A percentile compares a stretch with the other conserved stretches of the same genome.
Evolutionary conservation across 345 rosid species (phyloP).

Genomic region (Noccaea caerulescens): DNA sequence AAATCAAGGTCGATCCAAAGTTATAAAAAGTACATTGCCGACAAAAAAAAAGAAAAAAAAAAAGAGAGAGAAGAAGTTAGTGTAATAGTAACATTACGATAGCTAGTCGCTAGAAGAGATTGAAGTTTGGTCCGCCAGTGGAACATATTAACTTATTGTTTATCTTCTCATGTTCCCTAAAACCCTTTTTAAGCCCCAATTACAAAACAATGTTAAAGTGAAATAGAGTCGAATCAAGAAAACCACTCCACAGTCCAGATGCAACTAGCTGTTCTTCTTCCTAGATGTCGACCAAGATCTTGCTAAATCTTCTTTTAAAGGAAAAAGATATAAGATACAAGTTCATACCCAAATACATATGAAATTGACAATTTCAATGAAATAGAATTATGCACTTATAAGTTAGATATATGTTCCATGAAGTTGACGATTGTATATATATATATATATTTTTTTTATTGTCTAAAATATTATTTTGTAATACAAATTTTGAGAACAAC

Average conservation of each 20-base stretch:
- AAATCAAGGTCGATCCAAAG: conserved; percentile 9
- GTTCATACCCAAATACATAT: not conserved
- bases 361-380: not conserved
- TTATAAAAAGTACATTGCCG: conserved; percentile 30
- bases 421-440: not conserved
- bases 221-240: conserved; percentile 12
- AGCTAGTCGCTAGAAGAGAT: conserved; percentile 11
- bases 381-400: not conserved
- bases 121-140: conserved; percentile 20
- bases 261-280: conserved; percentile 15
- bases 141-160: conserved; percentile 4
- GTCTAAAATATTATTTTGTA: no score
- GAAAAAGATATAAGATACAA: not conserved
- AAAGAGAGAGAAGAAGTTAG: not conserved
- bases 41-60: not conserved
- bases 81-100: conserved; percentile 2
- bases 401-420: not conserved
- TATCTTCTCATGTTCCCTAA: not conserved
- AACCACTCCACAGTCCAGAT: conserved; percentile 10
- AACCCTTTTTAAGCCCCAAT: not conserved
- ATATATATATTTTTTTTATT: not conserved
- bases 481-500: no score
- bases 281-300: conserved; percentile 13
- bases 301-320: not conserved
- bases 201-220: not conserved